Conservation (phyloP, 805 yeast genomes). For the Schwanniomyces polymorphus region DNA sequence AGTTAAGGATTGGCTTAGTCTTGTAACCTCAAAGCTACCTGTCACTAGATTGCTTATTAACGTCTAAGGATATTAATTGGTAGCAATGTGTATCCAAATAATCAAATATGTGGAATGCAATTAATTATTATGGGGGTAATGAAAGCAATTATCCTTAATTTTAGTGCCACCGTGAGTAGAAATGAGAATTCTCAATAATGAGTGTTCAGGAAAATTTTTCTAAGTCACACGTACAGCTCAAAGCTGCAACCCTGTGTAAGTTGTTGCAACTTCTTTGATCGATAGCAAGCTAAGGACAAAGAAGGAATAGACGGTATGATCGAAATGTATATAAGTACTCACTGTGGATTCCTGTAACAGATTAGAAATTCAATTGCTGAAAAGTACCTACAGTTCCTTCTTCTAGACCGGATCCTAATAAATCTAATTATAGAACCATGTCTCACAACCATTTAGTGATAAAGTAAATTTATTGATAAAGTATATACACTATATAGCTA, state of each 20-base stretch:
- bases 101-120: not conserved
- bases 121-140: not conserved
- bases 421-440: not conserved
- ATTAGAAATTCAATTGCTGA: too few relatives aligned
- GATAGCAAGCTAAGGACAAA: not conserved
- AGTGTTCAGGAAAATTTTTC: not conserved
- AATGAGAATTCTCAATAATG: not conserved
- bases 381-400: too few relatives aligned
- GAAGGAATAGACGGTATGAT: not conserved
- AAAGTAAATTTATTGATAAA: slow-evolving; percentile 7
- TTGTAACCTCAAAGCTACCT: not conserved
- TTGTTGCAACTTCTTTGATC: not conserved
- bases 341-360: not conserved
- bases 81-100: not conserved
- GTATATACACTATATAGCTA: not conserved
- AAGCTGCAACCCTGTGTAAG: slow-evolving; percentile 1
- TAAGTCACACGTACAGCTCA: slow-evolving; percentile 1
- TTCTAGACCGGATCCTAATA: not conserved
- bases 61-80: not conserved
- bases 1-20: not conserved
- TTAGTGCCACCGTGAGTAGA: not conserved
- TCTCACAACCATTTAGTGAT: not conserved
- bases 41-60: not conserved
- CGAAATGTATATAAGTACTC: too few relatives aligned
- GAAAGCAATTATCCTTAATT: not conserved